phyloP scores from a whole-genome alignment of 768 basidiomycete genomes.

The Coprinopsis sp. region DNA sequence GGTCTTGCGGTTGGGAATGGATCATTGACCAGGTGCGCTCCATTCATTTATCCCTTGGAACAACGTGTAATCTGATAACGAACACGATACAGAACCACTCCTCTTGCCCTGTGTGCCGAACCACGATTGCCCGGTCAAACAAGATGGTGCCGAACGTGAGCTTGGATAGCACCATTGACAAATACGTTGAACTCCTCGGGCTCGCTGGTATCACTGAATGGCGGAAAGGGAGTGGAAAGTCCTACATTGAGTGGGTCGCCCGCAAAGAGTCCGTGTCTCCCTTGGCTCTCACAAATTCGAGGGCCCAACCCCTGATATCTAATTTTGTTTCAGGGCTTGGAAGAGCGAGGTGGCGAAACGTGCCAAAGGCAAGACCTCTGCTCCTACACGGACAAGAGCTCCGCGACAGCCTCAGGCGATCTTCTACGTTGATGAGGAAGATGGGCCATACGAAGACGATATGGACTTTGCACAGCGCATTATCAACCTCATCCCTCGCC shows the following conservation, averaged over 20 bases:
- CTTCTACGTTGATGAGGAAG: slow-evolving; percentile 5
- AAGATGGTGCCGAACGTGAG: slow-evolving; percentile 64
- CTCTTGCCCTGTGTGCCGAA: slow-evolving; percentile 66
- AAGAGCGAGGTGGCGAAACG: slow-evolving; percentile 4
- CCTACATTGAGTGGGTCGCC: slow-evolving; percentile 44
- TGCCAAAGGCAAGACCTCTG: neutral
- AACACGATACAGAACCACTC: too few species aligned
- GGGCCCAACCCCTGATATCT: neutral
- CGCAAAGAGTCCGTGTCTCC: slow-evolving; percentile 47
- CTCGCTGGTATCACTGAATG: slow-evolving; percentile 46
- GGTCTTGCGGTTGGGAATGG: slow-evolving; percentile 63
- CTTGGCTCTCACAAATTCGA: neutral
- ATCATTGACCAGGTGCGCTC: slow-evolving; percentile 44
- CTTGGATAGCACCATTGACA: slow-evolving; percentile 56
- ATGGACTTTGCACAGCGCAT: too few species aligned
- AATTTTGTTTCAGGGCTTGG: slow-evolving; percentile 11
- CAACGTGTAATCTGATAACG: slow-evolving; percentile 27
- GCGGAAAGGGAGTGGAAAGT: slow-evolving; percentile 44
- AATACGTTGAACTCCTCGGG: slow-evolving; percentile 48
- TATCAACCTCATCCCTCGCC: too few species aligned
- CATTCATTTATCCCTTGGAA: slow-evolving; percentile 7
- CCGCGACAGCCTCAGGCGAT: neutral
- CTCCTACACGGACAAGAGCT: neutral
- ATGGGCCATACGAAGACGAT: too few species aligned
- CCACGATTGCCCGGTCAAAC: slow-evolving; percentile 29